A percentile compares a stretch with the other conserved stretches of the same genome.
Evolutionary conservation across 257 asterid genomes (phyloP).

Genomic region (Solanum gracilifrons): DNA sequence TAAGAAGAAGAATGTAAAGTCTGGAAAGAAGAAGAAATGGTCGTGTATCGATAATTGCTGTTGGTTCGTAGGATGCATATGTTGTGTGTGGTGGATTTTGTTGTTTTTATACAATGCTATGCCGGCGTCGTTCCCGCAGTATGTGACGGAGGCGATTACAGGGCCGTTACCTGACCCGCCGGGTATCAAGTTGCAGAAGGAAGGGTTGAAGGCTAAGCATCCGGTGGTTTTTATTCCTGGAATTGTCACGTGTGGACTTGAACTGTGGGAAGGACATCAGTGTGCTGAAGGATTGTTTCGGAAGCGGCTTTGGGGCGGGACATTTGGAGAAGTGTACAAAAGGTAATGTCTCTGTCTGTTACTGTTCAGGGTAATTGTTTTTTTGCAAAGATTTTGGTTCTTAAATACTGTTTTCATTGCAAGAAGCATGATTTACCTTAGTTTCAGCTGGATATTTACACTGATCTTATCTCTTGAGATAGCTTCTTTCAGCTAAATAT

Average conservation of each 20-base stretch:
- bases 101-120: slow-evolving; percentile 58
- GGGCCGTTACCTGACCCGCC: slow-evolving; percentile 95
- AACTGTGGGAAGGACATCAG: slow-evolving; percentile 82
- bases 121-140: slow-evolving; percentile 90
- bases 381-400: neutral
- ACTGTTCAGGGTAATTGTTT: neutral
- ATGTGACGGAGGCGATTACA: slow-evolving; percentile 64
- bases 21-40: slow-evolving; percentile 35
- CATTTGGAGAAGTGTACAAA: slow-evolving; percentile 45
- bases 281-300: slow-evolving; percentile 63
- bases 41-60: slow-evolving; percentile 76
- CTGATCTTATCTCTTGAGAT: neutral
- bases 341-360: slow-evolving; percentile 9
- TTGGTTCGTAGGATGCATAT: slow-evolving; percentile 72
- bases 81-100: slow-evolving; percentile 69
- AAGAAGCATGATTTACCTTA: neutral
- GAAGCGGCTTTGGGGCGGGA: slow-evolving; percentile 53
- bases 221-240: slow-evolving; percentile 69
- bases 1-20: slow-evolving; percentile 19
- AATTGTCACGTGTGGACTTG: slow-evolving; percentile 83
- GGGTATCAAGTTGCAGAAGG: slow-evolving; percentile 59
- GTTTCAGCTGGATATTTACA: neutral
- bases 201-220: slow-evolving; percentile 63
- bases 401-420: neutral
- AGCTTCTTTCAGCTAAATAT: neutral